These are phyloP conservation scores for Fragilaria radians DNA, from an alignment of 108 stramenopile genomes.

Conservation along the genomic window DNA sequence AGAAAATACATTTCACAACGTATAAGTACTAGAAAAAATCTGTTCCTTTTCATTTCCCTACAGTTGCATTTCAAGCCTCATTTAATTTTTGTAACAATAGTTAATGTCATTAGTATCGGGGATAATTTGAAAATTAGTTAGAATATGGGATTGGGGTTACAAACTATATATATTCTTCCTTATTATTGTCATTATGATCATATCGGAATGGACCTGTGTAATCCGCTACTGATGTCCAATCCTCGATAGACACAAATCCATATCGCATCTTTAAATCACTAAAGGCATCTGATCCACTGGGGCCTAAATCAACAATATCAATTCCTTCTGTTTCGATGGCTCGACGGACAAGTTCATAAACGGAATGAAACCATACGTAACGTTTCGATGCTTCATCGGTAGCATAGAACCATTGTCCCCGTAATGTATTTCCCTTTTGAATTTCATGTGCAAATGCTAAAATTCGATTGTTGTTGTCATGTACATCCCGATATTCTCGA, in stretches of 20 bases:
- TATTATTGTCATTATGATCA: too few relatives aligned
- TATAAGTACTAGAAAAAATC: too few relatives aligned
- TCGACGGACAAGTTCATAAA: constrained; percentile 46
- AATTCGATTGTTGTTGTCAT: constrained; percentile 24
- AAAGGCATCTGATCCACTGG: constrained; percentile 66
- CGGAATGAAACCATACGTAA: constrained; percentile 77
- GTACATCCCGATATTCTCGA: constrained; percentile 61
- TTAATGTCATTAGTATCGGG: too few relatives aligned
- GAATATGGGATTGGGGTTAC: too few relatives aligned
- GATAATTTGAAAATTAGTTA: too few relatives aligned
- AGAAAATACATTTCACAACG: too few relatives aligned
- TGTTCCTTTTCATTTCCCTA: too few relatives aligned
- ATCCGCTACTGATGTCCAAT: constrained; percentile 51
- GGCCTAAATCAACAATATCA: constrained; percentile 62
- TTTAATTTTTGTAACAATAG: too few relatives aligned
- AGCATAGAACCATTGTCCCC: constrained; percentile 80
- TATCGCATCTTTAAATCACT: constrained; percentile 57
- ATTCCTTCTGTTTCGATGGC: too few relatives aligned
- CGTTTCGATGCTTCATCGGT: constrained; percentile 56
- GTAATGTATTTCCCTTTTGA: constrained; percentile 49
- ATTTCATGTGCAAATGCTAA: constrained; percentile 74
- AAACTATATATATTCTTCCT: too few relatives aligned
- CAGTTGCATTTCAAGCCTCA: too few relatives aligned
- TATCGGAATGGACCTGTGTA: neutral
- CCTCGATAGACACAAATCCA: constrained; percentile 52